phyloP scores from a whole-genome alignment of 441 rosid species.

The Isatis lusitanica region DNA sequence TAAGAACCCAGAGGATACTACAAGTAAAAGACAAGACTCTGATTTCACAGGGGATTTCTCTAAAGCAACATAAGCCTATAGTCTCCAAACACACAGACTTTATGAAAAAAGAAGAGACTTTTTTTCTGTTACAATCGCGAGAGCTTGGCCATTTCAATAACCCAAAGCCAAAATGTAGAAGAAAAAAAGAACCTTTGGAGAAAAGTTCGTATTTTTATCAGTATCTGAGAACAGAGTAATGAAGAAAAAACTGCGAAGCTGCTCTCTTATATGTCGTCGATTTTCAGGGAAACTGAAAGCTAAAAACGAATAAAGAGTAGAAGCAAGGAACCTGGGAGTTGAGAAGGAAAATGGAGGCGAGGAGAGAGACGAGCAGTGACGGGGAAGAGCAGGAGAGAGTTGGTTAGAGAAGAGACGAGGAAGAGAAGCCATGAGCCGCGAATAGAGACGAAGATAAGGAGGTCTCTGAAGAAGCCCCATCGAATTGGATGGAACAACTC shows the following conservation, averaged over 20 bases:
- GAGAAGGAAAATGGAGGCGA: constrained; percentile 37
- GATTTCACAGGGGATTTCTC: no score
- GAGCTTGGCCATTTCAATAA: neutral
- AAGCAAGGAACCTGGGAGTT: constrained; percentile 38
- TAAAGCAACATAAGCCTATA: neutral
- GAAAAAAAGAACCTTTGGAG: neutral
- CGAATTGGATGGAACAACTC: neutral
- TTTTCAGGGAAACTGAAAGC: neutral
- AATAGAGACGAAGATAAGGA: constrained; percentile 39
- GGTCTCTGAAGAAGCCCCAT: constrained; percentile 47
- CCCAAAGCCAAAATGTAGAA: neutral
- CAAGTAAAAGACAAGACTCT: neutral
- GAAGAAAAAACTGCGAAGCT: neutral
- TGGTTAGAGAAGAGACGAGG: constrained; percentile 22
- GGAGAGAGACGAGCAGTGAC: constrained; percentile 26
- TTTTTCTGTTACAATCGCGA: neutral
- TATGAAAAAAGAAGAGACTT: neutral
- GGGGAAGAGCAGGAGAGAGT: constrained; percentile 32
- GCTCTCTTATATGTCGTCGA: neutral
- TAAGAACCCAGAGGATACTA: neutral
- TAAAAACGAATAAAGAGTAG: neutral
- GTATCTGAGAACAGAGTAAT: neutral
- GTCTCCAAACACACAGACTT: neutral
- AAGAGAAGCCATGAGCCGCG: constrained; percentile 43
- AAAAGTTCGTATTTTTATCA: neutral